Percentiles rank a stretch among this genome's conserved stretches.
Conservation (phyloP, 2,329 filamentous ascomycete genomes). For the Neofusicoccum parvum region DNA sequence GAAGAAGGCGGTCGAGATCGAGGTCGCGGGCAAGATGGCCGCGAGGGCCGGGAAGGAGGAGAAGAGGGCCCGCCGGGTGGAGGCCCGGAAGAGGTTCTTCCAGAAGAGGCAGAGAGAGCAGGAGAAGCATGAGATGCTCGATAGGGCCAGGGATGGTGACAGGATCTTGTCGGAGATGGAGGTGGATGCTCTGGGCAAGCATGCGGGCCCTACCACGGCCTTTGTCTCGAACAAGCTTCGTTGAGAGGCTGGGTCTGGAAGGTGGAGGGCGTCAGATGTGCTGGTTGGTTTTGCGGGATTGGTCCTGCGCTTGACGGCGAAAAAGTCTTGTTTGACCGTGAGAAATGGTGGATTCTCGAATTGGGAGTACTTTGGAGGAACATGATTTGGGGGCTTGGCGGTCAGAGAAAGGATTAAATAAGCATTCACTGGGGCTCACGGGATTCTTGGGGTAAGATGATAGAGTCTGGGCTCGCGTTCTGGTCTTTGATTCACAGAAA, state of each 20-base stretch:
- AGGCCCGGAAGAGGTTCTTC: neutral
- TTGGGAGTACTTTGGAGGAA: no score
- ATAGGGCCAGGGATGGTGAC: neutral
- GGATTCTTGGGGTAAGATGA: no score
- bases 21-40: neutral
- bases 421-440: no score
- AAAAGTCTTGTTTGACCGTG: no score
- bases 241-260: neutral
- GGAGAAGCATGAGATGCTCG: neutral
- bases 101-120: neutral
- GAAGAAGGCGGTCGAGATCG: neutral
- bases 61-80: neutral
- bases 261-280: no score
- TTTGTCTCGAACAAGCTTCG: neutral
- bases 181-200: neutral
- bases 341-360: no score
- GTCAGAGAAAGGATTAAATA: no score
- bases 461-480: no score
- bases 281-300: no score
- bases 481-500: no score
- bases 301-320: no score
- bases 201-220: neutral
- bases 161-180: neutral
- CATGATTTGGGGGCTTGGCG: no score
- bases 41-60: neutral